Evolutionary conservation across 73 alveolate genomes (phyloP).

Genomic region (Blepharisma stoltei): DNA sequence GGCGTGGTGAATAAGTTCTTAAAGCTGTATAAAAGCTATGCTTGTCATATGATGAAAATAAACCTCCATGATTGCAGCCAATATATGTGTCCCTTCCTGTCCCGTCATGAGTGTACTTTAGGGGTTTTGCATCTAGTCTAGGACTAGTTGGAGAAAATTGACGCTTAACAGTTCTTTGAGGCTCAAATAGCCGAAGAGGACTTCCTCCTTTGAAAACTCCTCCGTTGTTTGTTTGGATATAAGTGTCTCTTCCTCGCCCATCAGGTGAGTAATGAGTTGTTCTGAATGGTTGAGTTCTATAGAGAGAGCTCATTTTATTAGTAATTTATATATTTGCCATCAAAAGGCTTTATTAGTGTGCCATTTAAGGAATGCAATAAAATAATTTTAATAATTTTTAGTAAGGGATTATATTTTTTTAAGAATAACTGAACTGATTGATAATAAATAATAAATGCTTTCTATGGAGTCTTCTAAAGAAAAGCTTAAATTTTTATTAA

Average conservation of each 20-base stretch:
- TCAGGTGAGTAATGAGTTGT: conserved; percentile 40
- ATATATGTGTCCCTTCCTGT: conserved; percentile 12
- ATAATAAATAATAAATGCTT: too few species aligned
- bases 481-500: too few species aligned
- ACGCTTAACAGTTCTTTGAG: neutral
- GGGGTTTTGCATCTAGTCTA: neutral
- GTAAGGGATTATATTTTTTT: too few species aligned
- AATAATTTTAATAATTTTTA: too few species aligned
- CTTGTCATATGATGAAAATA: neutral
- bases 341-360: too few species aligned
- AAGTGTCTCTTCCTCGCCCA: conserved; percentile 78
- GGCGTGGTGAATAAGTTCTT: neutral
- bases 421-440: too few species aligned
- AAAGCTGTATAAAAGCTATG: neutral
- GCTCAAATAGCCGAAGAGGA: neutral
- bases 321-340: too few species aligned
- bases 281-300: neutral
- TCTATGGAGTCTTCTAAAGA: too few species aligned
- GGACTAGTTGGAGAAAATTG: neutral
- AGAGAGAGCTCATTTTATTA: neutral
- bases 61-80: conserved; percentile 14
- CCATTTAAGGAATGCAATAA: too few species aligned
- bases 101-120: neutral
- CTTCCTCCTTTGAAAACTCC: conserved; percentile 35
- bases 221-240: conserved; percentile 64